Base-by-base conservation (phyloP, 306 rosid genomes). In the Gynostemma pentaphyllum region DNA sequence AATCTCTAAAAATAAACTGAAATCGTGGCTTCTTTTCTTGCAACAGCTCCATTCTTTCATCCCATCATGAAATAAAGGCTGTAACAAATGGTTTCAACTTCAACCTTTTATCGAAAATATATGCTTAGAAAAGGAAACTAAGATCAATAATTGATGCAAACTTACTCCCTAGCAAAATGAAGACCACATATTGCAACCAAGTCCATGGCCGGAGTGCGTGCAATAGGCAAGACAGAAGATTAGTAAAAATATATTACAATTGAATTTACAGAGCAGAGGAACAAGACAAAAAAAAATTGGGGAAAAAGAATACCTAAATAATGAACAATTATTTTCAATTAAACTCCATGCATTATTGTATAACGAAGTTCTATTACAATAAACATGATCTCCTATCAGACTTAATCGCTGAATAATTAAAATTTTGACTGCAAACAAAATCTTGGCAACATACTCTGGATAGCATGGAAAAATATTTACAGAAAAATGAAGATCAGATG, bases 21-120 rank as follows among this genome's bases (percentile, higher is more conserved):
- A 92, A 74, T 92, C 99, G 11, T 92, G 88, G 74, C 96, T 92
- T 74, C 74, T 82, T 76, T 88, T 84, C 85, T 88, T 92, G 90
- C 99, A 92, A 71, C 99, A 92, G 75, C 94, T 88, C 99, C 99
- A 92, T 64, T 86, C 94, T 74, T 86, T 92, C 70, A 71, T 86
- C 21, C 99, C 99, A 68, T 92, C 95, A 64, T 88, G 99, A 82
- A 92, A 92, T 69, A 82, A 9, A 47, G 99, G 99, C 99, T 92
- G 86, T 4, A 30, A 40, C n/a, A 28, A 32, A 26, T 16, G 30
- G 7, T 26, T 32, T 47, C 39, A 28, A 29, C 4, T 45, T 64
- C 10, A 52, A 36, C 64, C 64, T 18, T 36, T 22, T 41, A 24
- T 62, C 48, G 23, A 37, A 39, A 22, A 41, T 42, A 62, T 39